Evolutionary conservation across 1,284 basidiomycete genomes (phyloP).

Genomic region (Ustilago trichophora): DNA sequence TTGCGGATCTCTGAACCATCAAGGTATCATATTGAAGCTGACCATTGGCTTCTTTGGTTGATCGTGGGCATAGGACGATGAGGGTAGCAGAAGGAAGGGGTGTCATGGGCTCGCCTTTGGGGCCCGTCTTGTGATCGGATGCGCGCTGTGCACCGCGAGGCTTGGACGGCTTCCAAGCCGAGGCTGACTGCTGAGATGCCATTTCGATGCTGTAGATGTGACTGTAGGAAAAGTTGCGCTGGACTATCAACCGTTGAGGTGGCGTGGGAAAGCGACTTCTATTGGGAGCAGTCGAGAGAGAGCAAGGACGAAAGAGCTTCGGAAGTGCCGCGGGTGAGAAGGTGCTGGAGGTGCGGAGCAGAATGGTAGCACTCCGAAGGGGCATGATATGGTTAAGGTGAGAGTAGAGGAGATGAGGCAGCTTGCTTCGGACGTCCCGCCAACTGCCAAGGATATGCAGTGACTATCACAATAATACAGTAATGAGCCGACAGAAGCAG

Average conservation of each 20-base stretch:
- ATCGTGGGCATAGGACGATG: constrained; percentile 54
- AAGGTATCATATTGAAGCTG: constrained; percentile 39
- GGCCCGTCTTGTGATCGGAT: constrained; percentile 52
- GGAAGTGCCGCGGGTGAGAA: constrained; percentile 7
- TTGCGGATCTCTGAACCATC: constrained; percentile 56
- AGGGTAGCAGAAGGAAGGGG: constrained; percentile 58
- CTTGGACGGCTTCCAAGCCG: constrained; percentile 42
- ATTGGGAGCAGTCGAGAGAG: neutral
- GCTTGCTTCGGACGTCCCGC: constrained; percentile 5
- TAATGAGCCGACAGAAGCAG: too few species aligned
- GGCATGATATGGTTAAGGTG: constrained; percentile 14
- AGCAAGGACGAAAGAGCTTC: neutral
- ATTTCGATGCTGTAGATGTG: constrained; percentile 20
- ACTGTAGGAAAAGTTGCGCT: constrained; percentile 13
- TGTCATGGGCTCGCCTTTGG: constrained; percentile 57
- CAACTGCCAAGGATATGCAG: neutral
- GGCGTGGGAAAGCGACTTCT: constrained; percentile 19
- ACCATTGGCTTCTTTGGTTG: neutral
- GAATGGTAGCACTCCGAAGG: constrained; percentile 6
- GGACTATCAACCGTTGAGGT: too few species aligned
- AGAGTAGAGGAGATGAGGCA: neutral
- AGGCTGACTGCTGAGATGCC: constrained; percentile 9
- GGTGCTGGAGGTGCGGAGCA: constrained; percentile 11
- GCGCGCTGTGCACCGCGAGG: constrained; percentile 37
- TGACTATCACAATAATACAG: too few species aligned